Conservation (phyloP, 257 asterid species). For the Solanum raphanifolium region DNA sequence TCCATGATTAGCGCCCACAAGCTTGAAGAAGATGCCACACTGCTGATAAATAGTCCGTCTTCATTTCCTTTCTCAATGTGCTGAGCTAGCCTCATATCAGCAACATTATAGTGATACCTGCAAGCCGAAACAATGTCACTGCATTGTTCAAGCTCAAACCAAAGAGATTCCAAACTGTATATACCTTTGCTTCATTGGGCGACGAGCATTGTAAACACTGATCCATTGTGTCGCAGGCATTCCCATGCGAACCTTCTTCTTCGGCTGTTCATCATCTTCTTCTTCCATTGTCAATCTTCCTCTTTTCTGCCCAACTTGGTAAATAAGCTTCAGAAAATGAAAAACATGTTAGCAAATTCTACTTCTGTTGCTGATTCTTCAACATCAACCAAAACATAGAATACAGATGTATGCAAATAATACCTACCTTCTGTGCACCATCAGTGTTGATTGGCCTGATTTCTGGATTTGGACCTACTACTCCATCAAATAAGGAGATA, state of each 20-base stretch:
- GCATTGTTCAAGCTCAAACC: background rate
- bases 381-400: background rate
- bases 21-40: slow-evolving; percentile 42
- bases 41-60: slow-evolving; percentile 42
- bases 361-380: background rate
- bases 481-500: slow-evolving; percentile 45
- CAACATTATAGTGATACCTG: slow-evolving; percentile 51
- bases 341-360: background rate
- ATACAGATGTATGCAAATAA: background rate
- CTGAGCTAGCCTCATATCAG: slow-evolving; percentile 35
- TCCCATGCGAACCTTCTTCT: slow-evolving; percentile 47
- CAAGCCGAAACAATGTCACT: slow-evolving; percentile 1
- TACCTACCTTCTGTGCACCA: slow-evolving; percentile 63
- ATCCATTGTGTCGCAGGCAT: slow-evolving; percentile 62
- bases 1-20: slow-evolving; percentile 59
- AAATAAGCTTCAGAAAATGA: slow-evolving; percentile 22
- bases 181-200: slow-evolving; percentile 60
- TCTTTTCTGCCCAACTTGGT: slow-evolving; percentile 51
- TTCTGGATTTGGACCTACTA: slow-evolving; percentile 45
- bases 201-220: slow-evolving; percentile 47
- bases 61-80: slow-evolving; percentile 45
- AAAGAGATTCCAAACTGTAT: background rate
- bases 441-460: slow-evolving; percentile 51
- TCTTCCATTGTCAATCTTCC: slow-evolving; percentile 40
- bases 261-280: slow-evolving; percentile 41